Conservation (phyloP, 805 yeast species). For the Candida nanaspora region DNA sequence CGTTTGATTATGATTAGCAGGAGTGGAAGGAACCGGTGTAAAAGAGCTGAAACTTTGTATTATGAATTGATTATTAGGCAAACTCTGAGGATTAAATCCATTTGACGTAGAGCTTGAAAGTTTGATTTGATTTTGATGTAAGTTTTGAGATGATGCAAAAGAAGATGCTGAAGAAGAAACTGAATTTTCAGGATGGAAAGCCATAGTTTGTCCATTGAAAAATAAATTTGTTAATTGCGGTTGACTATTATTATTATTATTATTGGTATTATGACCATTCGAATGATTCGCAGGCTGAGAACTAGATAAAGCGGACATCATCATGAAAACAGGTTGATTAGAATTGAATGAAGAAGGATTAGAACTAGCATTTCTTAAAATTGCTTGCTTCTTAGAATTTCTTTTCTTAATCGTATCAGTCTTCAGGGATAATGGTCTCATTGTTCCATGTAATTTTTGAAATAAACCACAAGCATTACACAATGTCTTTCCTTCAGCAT, state of each 20-base stretch:
- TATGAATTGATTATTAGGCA: conserved; percentile 1
- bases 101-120: not conserved
- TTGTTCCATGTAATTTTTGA: conserved; percentile 53
- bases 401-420: conserved; percentile 54
- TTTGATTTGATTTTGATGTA: no score
- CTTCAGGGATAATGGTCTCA: conserved; percentile 50
- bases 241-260: not conserved
- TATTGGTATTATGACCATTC: no score
- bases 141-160: no score
- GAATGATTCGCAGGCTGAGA: not conserved
- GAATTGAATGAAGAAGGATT: no score
- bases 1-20: not conserved
- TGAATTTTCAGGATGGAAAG: not conserved
- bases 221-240: not conserved
- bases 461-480: conserved; percentile 63
- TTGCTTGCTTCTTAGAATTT: conserved; percentile 34
- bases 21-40: no score
- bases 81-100: conserved; percentile 3
- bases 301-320: not conserved
- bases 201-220: not conserved
- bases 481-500: conserved; percentile 49
- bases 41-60: not conserved
- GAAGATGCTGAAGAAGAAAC: not conserved
- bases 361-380: no score
- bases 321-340: no score